phyloP scores from a whole-genome alignment of 352 stramenopile genomes.

The Pythium periplocum region DNA sequence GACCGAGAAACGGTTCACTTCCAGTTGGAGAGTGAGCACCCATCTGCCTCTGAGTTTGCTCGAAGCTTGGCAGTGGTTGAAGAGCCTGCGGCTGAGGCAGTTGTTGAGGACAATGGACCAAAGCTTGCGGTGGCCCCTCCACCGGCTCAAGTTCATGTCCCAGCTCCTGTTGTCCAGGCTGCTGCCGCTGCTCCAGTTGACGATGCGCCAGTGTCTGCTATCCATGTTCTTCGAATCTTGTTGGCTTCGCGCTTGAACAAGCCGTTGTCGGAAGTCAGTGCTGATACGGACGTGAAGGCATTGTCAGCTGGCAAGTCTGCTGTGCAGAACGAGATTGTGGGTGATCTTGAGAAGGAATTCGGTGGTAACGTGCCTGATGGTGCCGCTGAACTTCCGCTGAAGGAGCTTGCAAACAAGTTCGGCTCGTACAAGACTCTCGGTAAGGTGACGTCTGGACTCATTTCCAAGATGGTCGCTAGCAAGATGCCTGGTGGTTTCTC shows the following conservation, averaged over 20 bases:
- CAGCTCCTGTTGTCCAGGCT: conserved; percentile 18
- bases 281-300: conserved; percentile 73
- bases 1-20: conserved; percentile 81
- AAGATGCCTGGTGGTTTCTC: conserved; percentile 87
- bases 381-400: conserved; percentile 66
- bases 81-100: conserved; percentile 9
- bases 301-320: conserved; percentile 82
- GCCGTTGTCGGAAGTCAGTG: conserved; percentile 53
- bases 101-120: conserved; percentile 7
- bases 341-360: conserved; percentile 86
- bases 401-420: conserved; percentile 67
- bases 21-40: conserved; percentile 52
- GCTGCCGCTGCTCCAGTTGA: conserved; percentile 21
- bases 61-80: conserved; percentile 19
- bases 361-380: conserved; percentile 57
- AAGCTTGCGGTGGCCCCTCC: conserved; percentile 20
- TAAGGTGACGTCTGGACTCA: conserved; percentile 53
- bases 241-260: conserved; percentile 76
- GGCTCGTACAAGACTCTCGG: conserved; percentile 61
- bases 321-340: conserved; percentile 86
- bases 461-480: conserved; percentile 70
- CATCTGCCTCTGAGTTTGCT: conserved; percentile 63
- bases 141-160: conserved; percentile 19
- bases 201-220: conserved; percentile 57
- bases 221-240: conserved; percentile 74